A percentile compares a stretch with the other conserved stretches of the same genome.
phyloP scores from a whole-genome alignment of 108 stramenopile genomes.

The Pelagomonas calceolata region DNA sequence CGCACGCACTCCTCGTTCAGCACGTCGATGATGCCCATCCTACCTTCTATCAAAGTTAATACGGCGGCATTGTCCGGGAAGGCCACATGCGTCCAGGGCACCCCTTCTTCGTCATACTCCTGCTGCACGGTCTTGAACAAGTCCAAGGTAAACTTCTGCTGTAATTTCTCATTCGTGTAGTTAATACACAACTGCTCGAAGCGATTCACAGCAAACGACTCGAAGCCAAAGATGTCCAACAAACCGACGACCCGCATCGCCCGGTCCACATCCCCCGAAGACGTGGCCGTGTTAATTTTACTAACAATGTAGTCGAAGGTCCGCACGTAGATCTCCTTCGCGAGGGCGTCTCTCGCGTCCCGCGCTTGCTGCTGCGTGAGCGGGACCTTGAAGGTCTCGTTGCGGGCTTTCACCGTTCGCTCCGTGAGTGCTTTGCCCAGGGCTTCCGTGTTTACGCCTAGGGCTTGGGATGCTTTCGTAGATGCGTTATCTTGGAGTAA shows the following conservation, averaged over 20 bases:
- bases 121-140: constrained; percentile 22
- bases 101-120: constrained; percentile 75
- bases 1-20: constrained; percentile 88
- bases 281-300: constrained; percentile 77
- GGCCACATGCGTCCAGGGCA: constrained; percentile 65
- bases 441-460: constrained; percentile 45
- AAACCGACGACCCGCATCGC: constrained; percentile 68
- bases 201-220: constrained; percentile 66
- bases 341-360: constrained; percentile 84
- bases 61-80: constrained; percentile 77
- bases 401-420: constrained; percentile 53
- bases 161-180: constrained; percentile 90
- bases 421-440: constrained; percentile 50
- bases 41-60: constrained; percentile 74
- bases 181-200: constrained; percentile 87
- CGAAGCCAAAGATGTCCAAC: constrained; percentile 94
- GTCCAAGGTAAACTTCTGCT: constrained; percentile 37
- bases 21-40: constrained; percentile 62
- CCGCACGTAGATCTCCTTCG: constrained; percentile 87
- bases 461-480: constrained; percentile 46
- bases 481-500: constrained; percentile 23
- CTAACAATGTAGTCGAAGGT: constrained; percentile 81
- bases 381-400: constrained; percentile 63
- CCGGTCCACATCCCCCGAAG: constrained; percentile 33
- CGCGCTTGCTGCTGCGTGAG: constrained; percentile 56